Base-by-base conservation (phyloP, 2,329 filamentous ascomycete genomes). In the Harringtonia lauricola region DNA sequence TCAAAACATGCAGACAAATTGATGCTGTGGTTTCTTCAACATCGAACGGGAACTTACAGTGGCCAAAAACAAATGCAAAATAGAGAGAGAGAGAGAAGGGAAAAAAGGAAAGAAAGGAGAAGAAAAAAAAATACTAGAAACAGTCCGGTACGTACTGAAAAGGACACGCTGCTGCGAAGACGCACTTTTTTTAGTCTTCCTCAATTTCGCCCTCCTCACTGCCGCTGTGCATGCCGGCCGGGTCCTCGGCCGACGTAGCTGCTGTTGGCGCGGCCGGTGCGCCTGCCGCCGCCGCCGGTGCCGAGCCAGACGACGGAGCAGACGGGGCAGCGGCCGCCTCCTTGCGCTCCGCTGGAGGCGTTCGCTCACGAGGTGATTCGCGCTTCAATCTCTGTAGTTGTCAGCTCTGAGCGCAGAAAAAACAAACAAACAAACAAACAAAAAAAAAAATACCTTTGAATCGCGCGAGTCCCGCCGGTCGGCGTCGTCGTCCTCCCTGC, bases 201-300 rank as follows among this genome's bases (percentile, higher is more conserved):
- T 95, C 92, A 55, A 98, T 96, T 67, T 98, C 92, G 42, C 92
- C 92, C 64, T 98, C 92, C 65, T 98, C 92, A 57, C 89, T 95
- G 42, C 92, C 92, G 47, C 85, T 90, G 56, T 85, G 81, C 44
- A 88, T 70, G 44, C 71, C 75, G 39, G 71, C 68, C 41, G 78
- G 69, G 51, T 84, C 79, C 31, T 41, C 33, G 9, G 44, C n/a
- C 8, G 37, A 14, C 19, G 19, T 41, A 22, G 34, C 33, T 39
- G 71, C 67, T n/a, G 29, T 10, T 12, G 29, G 8, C 5, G 33
- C 17, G 30, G 40, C 40, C 6, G 26, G 12, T 4, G 5, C 33
- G n/a, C 12, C n/a, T 19, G 33, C 12, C 6, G 38, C 26, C 18
- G 38, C 17, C 13, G 38, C 36, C 12, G 36, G 9, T 4, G 12